Base-by-base conservation (phyloP, 2,329 filamentous ascomycete genomes). In the Aspergillus sp. region DNA sequence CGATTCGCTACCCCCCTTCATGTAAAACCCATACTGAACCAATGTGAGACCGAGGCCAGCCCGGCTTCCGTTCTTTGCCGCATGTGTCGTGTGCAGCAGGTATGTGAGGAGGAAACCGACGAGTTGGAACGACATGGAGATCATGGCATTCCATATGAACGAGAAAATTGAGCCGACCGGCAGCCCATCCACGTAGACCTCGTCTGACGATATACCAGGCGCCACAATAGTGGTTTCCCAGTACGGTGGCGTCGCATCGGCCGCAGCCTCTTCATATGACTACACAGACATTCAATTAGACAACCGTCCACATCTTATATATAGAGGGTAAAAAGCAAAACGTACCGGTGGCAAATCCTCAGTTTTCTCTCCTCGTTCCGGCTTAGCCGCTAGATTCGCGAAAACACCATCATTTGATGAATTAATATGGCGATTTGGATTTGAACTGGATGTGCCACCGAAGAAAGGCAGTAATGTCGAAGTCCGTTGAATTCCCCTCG, bases 141-240 rank as follows among this genome's bases (percentile, higher is more conserved):
- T 98, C 86, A 98, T 93, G 77, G 90, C 90, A 49, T 80, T 93
- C 81, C 83, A 91, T 58, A 81, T 85, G 70, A 90, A 90, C 72
- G 81, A 90, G 77, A 93, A 93, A 81, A 93, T 82, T 64, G 92
- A 93, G 81, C 81, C 87, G 78, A 91, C 95, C 3, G 96, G 92
- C 70, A 99, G 88, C 67, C 95, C 95, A 72, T 99, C 95, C 57
- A 99, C 90, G 70, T 95, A 99, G 48, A 99, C 93, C 74, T 99
- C 95, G 71, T 98, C 93, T 40, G 88, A 86, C n/a, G 89, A 90
- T 64, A 95, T 86, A 55, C 93, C 95, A 0, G 95, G 95, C 0
- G 93, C 93, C 51, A 99, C 84, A 64, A 99, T 97, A 0, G 95
- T 98, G 5, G 95, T 99, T 80, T 99, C 95, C 95, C 95, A 99